Base-by-base conservation (phyloP, 2,329 filamentous ascomycete genomes). In the Metarhizium sp. region DNA sequence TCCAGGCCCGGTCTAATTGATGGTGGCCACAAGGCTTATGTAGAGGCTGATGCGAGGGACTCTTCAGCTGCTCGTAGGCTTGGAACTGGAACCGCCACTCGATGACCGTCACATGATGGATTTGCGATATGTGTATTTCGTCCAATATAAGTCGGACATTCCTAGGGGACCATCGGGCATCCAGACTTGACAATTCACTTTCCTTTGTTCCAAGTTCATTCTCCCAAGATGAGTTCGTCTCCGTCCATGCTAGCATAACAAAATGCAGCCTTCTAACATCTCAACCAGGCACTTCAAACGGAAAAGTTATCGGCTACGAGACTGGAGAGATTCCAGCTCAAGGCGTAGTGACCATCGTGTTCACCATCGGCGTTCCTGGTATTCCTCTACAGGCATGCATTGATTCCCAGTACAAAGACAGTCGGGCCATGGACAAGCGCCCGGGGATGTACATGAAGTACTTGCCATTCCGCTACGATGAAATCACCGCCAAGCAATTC, bases 371-470 rank as follows among this genome's bases (percentile, higher is more conserved):
- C 10, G 54, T 34, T 8, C 36, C 40, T 16, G 52, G 48, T 16
- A 51, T 58, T 25, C 51, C 57, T 3, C 48, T 58, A 1, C 54
- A 58, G 50, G 47, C 32, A n/a, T 54, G 54, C 32, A 56, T 58
- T n/a, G 57, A 58, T 32, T 14, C 10, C 10, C 57, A 56, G 49
- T 58, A 58, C 38, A 20, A 48, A 18, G 57, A 58, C 38, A 58
- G 57, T 34, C 30, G 54, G 20, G 50, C 48, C 36, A 59, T 59
- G 58, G 53, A 50, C 49, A 45, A 51, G 25, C 51, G 58, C 11
- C 57, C 57, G 8, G 58, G 58, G 40, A 59, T 59, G 56, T 52
- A 55, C 36, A 42, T 59, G 34, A 59, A 59, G 46, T 58, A 56
- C 32, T 46, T 59, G 11, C 56, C 58, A 6, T 58, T 56, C 49